phyloP scores from a whole-genome alignment of 106 monocot species.

The Ottelia alismoides region DNA sequence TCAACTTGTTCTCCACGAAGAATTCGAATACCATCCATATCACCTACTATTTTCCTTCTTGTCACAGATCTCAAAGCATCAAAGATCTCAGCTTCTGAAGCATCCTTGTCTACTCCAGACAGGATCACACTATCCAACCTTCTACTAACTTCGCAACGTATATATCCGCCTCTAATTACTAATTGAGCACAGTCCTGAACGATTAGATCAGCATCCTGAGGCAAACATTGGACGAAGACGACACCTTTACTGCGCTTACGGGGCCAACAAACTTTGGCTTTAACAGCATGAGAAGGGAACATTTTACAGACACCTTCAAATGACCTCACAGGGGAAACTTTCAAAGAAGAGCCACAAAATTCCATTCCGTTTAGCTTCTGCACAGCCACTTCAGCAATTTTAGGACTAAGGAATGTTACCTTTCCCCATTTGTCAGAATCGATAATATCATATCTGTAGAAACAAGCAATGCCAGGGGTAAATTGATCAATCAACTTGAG shows the following conservation, averaged over 20 bases:
- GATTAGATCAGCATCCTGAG: slow-evolving; percentile 35
- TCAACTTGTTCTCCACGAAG: slow-evolving; percentile 34
- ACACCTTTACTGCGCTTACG: slow-evolving; percentile 69
- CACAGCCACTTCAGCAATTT: slow-evolving; percentile 52
- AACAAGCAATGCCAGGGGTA: slow-evolving; percentile 45
- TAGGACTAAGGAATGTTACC: slow-evolving; percentile 65
- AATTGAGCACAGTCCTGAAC: slow-evolving; percentile 35
- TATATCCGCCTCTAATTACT: slow-evolving; percentile 28
- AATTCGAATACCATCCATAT: too few species aligned
- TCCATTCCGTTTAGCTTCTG: slow-evolving; percentile 37
- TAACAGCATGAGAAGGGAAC: slow-evolving; percentile 41
- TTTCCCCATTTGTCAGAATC: slow-evolving; percentile 57
- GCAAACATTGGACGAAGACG: slow-evolving; percentile 45
- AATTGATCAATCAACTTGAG: slow-evolving; percentile 33
- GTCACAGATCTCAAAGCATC: slow-evolving; percentile 34
- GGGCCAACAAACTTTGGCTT: slow-evolving; percentile 74
- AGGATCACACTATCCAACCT: slow-evolving; percentile 44
- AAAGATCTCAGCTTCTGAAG: slow-evolving; percentile 49
- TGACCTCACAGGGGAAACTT: slow-evolving; percentile 26
- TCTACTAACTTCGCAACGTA: slow-evolving; percentile 34
- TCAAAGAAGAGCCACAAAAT: slow-evolving; percentile 43
- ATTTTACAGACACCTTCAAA: slow-evolving; percentile 11
- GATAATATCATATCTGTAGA: slow-evolving; percentile 11
- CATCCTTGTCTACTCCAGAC: slow-evolving; percentile 43
- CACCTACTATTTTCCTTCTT: slow-evolving; percentile 29